These are phyloP conservation scores for Chernovozyma sophiae-reginae DNA, from an alignment of 1,139 yeast genomes.

Conservation along the genomic window DNA sequence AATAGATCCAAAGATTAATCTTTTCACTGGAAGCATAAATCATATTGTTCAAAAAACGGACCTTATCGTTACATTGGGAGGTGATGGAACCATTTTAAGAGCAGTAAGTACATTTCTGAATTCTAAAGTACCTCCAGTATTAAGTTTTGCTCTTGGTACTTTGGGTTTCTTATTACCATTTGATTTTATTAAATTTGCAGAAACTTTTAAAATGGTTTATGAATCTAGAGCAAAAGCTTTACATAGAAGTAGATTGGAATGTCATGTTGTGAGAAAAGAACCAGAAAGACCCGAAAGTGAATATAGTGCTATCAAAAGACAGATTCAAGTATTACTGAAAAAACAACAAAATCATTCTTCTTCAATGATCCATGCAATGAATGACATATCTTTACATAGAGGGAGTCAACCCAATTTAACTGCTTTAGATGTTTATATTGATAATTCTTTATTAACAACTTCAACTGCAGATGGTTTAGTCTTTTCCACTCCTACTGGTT, in stretches of 20 bases:
- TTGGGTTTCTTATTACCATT: constrained; percentile 88
- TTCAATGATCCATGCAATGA: constrained; percentile 70
- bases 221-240: constrained; percentile 65
- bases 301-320: constrained; percentile 8
- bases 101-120: constrained; percentile 66
- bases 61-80: constrained; percentile 81
- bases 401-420: constrained; percentile 87
- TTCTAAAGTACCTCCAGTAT: constrained; percentile 76
- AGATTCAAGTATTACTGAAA: constrained; percentile 11
- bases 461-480: constrained; percentile 91
- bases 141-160: constrained; percentile 88
- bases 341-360: constrained; percentile 14
- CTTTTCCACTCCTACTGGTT: constrained; percentile 88
- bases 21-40: constrained; percentile 56
- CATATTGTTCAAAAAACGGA: constrained; percentile 62
- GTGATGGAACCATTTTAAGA: constrained; percentile 88
- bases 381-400: constrained; percentile 82
- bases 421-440: constrained; percentile 74
- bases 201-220: constrained; percentile 65
- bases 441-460: constrained; percentile 77
- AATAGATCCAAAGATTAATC: constrained; percentile 1
- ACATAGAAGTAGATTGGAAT: constrained; percentile 72
- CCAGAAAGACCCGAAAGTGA: constrained; percentile 4
- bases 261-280: constrained; percentile 54
- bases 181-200: constrained; percentile 57